Conservation (phyloP, 495 filamentous ascomycete species). For the Daldinia loculata region DNA sequence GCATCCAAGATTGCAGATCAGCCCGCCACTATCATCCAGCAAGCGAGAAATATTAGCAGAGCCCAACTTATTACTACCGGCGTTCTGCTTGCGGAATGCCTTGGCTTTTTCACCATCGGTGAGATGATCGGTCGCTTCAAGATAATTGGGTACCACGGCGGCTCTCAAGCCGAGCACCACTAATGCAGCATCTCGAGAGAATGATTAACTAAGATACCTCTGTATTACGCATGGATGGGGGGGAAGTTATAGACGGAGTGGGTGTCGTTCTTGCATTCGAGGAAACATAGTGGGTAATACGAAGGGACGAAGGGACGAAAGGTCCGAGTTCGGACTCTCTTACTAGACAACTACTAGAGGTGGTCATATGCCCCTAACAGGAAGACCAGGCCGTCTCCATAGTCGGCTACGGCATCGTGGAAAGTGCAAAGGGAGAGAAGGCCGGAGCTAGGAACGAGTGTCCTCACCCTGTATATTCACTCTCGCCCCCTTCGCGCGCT, state of each 20-base stretch:
- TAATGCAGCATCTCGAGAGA: conserved; percentile 38
- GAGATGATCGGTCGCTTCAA: conserved; percentile 96
- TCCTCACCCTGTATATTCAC: conserved; percentile 36
- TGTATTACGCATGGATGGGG: conserved; percentile 44
- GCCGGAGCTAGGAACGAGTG: conserved; percentile 23
- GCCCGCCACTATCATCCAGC: conserved; percentile 62
- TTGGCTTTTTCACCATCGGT: conserved; percentile 97
- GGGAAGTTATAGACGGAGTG: conserved; percentile 39
- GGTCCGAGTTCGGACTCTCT: conserved; percentile 32
- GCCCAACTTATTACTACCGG: conserved; percentile 73
- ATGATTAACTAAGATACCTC: conserved; percentile 31
- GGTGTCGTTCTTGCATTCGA: conserved; percentile 42
- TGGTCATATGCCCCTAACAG: conserved; percentile 17
- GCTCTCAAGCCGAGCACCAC: conserved; percentile 70
- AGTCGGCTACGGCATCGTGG: conserved; percentile 25
- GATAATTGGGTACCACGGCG: conserved; percentile 89
- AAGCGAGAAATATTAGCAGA: conserved; percentile 72
- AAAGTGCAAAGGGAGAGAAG: conserved; percentile 22
- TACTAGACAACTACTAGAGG: conserved; percentile 15
- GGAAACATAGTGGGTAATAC: conserved; percentile 39
- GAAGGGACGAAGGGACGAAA: conserved; percentile 24
- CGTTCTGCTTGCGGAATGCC: conserved; percentile 82
- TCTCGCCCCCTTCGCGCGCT: conserved; percentile 15
- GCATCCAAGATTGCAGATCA: conserved; percentile 44
- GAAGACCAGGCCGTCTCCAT: conserved; percentile 9